Base-by-base conservation (phyloP, 306 rosid species). In the Malus orientalis region DNA sequence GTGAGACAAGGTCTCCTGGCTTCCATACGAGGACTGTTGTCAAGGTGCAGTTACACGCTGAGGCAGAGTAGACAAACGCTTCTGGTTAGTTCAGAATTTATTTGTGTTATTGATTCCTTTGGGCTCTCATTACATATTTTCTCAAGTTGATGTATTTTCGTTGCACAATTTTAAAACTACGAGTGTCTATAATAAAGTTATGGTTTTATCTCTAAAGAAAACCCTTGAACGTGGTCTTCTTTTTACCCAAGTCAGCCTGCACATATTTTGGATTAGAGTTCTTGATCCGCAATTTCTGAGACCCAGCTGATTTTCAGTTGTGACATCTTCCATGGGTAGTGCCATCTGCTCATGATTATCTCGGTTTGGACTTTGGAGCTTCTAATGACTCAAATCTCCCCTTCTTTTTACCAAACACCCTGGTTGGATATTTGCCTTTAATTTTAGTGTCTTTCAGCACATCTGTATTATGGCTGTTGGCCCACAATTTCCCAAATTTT, bases 1-100 rank as follows among this genome's bases (percentile, higher is more conserved):
- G 95, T 92, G 89, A 90, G 98, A 88, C 85, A 78, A 76, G 96
- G 93, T 83, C 93, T 94, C 70, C 84, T 90, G 73, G 90, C 89
- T 81, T 91, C 97, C 69, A 81, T 88, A 69, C 83, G 67, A 67
- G 96, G 97, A 70, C 82, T 94, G 67, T 81, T 94, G 81, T 85
- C 85, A 51, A 76, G 85, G 82, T 94, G 98, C 84, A 73, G 80
- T 65, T 78, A 61, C 84, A 87, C 88, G 14, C 83, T 94, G 71
- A 84, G 81, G 73, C 86, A 84, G 67, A 90, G 96, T 76, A 92
- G 97, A 86, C 83, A 76, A 84, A 92, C 88, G 95, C 88, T 94
- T 87, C 81, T 94, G 98, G 98, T 94, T 82, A 94, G 98, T 81
- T 78, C 47, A 66, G 40, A 79, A 60, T 59, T 32, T 64, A 67